These are phyloP conservation scores for Trichoderma gracile DNA, from an alignment of 2,329 filamentous ascomycete genomes.

Conservation along the genomic window DNA sequence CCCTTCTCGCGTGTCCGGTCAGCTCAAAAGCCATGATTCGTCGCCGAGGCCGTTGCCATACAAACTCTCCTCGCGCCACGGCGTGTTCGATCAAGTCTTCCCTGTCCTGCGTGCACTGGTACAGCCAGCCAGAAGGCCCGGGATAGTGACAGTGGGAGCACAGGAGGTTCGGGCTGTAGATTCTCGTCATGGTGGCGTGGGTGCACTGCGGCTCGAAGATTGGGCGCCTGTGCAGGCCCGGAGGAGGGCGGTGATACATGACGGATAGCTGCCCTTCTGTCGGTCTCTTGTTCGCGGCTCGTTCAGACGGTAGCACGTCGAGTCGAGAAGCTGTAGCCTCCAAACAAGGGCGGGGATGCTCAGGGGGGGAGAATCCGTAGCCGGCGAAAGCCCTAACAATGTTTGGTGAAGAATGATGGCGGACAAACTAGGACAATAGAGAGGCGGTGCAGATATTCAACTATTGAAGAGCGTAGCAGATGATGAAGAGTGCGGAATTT, in stretches of 20 bases:
- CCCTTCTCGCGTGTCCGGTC: background rate
- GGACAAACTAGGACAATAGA: constrained; percentile 9
- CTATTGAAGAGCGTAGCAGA: background rate
- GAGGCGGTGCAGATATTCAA: background rate
- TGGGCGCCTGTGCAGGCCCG: constrained; percentile 25
- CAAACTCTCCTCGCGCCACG: constrained; percentile 31
- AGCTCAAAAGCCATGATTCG: background rate
- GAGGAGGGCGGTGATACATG: constrained; percentile 22
- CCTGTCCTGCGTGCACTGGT: constrained; percentile 68
- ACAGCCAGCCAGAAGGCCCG: constrained; percentile 69
- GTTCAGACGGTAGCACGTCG: too few relatives aligned
- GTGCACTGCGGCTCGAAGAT: constrained; percentile 54
- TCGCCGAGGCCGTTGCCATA: background rate
- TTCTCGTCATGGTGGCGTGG: constrained; percentile 66
- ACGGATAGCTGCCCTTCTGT: background rate
- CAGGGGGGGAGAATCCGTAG: background rate
- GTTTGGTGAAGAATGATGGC: constrained; percentile 21
- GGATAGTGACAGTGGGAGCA: constrained; percentile 61
- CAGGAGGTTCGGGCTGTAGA: constrained; percentile 54
- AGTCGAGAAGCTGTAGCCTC: background rate
- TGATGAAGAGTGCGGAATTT: background rate
- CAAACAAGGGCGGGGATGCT: background rate
- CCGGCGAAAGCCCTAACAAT: constrained; percentile 11
- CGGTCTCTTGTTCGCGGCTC: background rate
- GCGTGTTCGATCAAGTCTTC: constrained; percentile 44